Base-by-base conservation (phyloP, 140 eudicot species). In the Ambrosia hybrid region DNA sequence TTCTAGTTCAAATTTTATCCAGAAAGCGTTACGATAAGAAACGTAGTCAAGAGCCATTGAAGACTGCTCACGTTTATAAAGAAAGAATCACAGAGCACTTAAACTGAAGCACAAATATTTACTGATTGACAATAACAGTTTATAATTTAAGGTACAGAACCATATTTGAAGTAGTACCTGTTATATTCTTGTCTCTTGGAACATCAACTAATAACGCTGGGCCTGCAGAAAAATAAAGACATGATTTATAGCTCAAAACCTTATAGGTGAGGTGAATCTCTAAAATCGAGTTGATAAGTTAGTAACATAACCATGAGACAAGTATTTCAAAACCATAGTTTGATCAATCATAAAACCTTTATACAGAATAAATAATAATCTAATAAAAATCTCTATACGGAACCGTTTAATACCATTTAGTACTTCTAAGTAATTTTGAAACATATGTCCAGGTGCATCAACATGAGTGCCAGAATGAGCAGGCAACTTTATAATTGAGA, bases 381-480 rank as follows among this genome's bases (percentile, higher is more conserved):
- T 30, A 73, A 69, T 17, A 65, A 60, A n/a, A 76, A 14, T 53
- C 3, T 53, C 26, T n/a, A 21, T 53, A 3, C 58, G 9, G 9
- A 53, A n/a, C 58, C 26, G 6, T n/a, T 14, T n/a, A 53, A 51
- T 85, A 90, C 34, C 34, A 30, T 30, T 30, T 30, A 30, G 90
- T 51, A 91, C 87, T 67, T 88, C 85, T 57, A 90, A 83, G 79
- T 88, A 88, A 21, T 84, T 67, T 36, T 89, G 89, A 75, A 13
- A 81, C 80, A 86, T 36, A 77, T 88, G 97, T 30, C 96, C 96
- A 9, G 97, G 96, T 15, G 97, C 96, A 86, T 91, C 97, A 11
- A 91, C 97, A 86, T 91, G 96, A 15, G 96, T 91, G 26, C 97
- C 97, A 38, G 89, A 17, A 77, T 91, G 97, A 78, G 82, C 86